Evolutionary conservation across 2,329 filamentous ascomycete species (phyloP), one percentile per base, ranked within the genome.

Genomic region (Aspergillus jensenii): DNA sequence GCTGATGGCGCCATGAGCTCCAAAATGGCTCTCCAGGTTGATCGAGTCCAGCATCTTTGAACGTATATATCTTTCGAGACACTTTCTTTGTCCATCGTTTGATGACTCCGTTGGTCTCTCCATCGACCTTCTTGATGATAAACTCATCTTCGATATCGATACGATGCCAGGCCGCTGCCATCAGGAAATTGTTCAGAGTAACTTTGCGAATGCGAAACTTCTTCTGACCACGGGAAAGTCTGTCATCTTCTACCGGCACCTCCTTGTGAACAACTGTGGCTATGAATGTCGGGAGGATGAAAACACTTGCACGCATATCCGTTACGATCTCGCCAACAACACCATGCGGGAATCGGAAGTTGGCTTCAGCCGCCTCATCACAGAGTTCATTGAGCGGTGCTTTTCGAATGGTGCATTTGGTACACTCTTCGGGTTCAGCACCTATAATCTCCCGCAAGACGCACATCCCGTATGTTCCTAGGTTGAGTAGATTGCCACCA

Each of bases 391-490:
- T 7, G 0, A 37, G 46, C 67, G 66, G 31, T 67, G 58, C 4
- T 65, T 64, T 65, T 73, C 67, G 35, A 37, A 61, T 27, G 64
- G 59, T n/a, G 71, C 74, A 46, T 62, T 62, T 3, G 75, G 31
- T 52, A 78, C 81, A 33, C 52, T 73, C 71, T 15, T 69, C 70
- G 2, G 78, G 76, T 62, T 78, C 75, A 6, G 63, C 63, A 0
- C 68, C 71, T 47, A 79, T 75, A n/a, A 79, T 67, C 21, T 70
- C 60, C 3, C 80, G 71, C 25, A 82, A 52, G 52, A 17, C 68
- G 63, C 12, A 74, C 63, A 79, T 62, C 14, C 64, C 66, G 59
- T 82, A 82, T 14, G 72, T 76, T 1, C 79, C 75, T 52, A 64
- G 50, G 39, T 65, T 66, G 61, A 70, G 67, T 53, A 77, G 62